phyloP scores from a whole-genome alignment of 305 asterid species.

The Withania somnifera region DNA sequence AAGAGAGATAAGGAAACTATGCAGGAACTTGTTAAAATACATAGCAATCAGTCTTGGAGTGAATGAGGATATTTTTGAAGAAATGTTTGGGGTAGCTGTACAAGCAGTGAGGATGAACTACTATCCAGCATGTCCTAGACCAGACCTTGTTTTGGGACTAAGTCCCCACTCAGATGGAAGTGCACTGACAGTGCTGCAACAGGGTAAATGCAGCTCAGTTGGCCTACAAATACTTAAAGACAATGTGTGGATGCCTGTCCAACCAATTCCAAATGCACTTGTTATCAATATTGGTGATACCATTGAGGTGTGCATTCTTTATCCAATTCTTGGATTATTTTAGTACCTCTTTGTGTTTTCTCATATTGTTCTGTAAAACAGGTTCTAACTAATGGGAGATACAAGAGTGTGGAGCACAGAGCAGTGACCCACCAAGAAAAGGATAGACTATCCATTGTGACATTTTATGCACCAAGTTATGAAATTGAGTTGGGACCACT shows the following conservation, averaged over 20 bases:
- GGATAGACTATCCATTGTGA: slow-evolving; percentile 78
- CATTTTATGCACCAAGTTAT: slow-evolving; percentile 92
- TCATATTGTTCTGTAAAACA: neutral
- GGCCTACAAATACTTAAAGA: slow-evolving; percentile 91
- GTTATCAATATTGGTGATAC: slow-evolving; percentile 94
- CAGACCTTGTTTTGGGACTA: slow-evolving; percentile 77
- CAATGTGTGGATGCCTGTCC: slow-evolving; percentile 54
- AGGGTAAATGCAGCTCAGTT: slow-evolving; percentile 51
- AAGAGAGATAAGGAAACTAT: slow-evolving; percentile 47
- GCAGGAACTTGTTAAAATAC: slow-evolving; percentile 67
- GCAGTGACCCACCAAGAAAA: slow-evolving; percentile 74
- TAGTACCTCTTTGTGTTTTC: neutral
- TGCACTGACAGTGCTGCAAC: slow-evolving; percentile 85
- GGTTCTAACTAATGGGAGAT: slow-evolving; percentile 83
- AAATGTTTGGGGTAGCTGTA: slow-evolving; percentile 72
- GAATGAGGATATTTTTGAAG: slow-evolving; percentile 50
- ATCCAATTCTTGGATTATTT: neutral
- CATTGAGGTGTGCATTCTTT: slow-evolving; percentile 45
- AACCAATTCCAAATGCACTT: slow-evolving; percentile 71
- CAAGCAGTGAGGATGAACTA: slow-evolving; percentile 97
- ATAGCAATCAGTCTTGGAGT: slow-evolving; percentile 49
- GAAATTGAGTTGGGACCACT: slow-evolving; percentile 72
- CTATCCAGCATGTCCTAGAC: slow-evolving; percentile 90
- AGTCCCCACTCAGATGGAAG: slow-evolving; percentile 99
- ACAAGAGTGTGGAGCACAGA: slow-evolving; percentile 94